Evolutionary conservation across 352 stramenopile genomes (phyloP), one percentile per base, ranked within the genome.

Genomic region (Phytopythium oedochilum): DNA sequence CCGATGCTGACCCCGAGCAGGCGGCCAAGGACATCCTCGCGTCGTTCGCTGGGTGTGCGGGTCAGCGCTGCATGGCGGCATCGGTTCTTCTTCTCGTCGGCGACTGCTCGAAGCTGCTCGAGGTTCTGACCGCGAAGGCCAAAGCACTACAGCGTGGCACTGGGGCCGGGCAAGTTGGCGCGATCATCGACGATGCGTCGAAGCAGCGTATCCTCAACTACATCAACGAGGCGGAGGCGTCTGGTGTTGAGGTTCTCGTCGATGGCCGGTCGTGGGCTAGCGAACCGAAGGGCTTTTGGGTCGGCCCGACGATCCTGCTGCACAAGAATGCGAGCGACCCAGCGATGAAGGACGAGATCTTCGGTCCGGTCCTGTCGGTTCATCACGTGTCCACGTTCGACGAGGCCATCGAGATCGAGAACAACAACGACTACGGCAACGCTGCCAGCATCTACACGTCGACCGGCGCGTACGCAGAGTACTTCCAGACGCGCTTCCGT

Each of bases 401-500:
- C 8, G 92, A 99, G 50, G 97, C 97, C 5, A 71, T 99, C 38
- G 73, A 68, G 38, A 98, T 99, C 62, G 96, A 99, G 64, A 99
- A 99, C 73, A 72, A 59, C 12, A 98, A 97, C 74, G 93, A 95
- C 28, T 99, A 97, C 76, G 96, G 97, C 15, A 99, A 99, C 70
- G 97, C 96, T 3, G 96, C 95, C 7, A 97, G 86, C 45, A 86
- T 99, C 42, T 99, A 99, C 68, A 99, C 97, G 12, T 95, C 80
- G 3, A 97, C 93, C 67, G 94, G 93, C 14, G 95, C 73, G 3
- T 86, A 81, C 65, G 96, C 96, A 4, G 93, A 98, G 57, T 98
- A 93, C 66, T 98, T 99, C 69, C 78, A 94, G 59, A 78, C 66
- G 20, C 79, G 88, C 20, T 98, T 98, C 66, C 73, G 89, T 20